Evolutionary conservation across 2,329 filamentous ascomycete species (phyloP).

Genomic region (Kalaharituber pfeilii): DNA sequence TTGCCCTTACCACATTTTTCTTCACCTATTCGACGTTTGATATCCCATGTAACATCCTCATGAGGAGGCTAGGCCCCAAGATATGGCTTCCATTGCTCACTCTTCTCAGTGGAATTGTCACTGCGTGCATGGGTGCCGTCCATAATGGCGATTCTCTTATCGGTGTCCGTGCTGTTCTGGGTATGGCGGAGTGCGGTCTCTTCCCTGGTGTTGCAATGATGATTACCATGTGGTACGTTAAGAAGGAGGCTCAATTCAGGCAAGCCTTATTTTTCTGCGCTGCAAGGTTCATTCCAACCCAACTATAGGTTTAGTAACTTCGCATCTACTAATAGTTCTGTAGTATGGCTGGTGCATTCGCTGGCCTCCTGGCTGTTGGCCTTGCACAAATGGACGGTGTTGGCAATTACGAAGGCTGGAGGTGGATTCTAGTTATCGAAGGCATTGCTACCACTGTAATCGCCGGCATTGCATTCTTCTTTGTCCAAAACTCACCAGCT

Average conservation of each 20-base stretch:
- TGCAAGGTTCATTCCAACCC: constrained; percentile 26
- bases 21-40: constrained; percentile 24
- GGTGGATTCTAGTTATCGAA: constrained; percentile 36
- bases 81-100: constrained; percentile 39
- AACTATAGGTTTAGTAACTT: background rate
- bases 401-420: constrained; percentile 32
- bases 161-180: constrained; percentile 29
- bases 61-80: constrained; percentile 29
- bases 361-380: constrained; percentile 35
- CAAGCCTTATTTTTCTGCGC: constrained; percentile 45
- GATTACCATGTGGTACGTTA: constrained; percentile 41
- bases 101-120: constrained; percentile 25
- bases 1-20: constrained; percentile 27
- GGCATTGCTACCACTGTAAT: constrained; percentile 32
- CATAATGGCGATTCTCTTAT: constrained; percentile 28
- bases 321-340: constrained; percentile 18
- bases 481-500: constrained; percentile 32
- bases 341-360: constrained; percentile 36
- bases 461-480: constrained; percentile 30
- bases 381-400: constrained; percentile 37
- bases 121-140: constrained; percentile 34
- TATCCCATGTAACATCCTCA: constrained; percentile 23
- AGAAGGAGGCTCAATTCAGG: constrained; percentile 42
- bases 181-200: constrained; percentile 35
- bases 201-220: constrained; percentile 45